Evolutionary conservation across 2,329 filamentous ascomycete species (phyloP), one percentile per base, ranked within the genome.

Genomic region (Zarea fungicola): DNA sequence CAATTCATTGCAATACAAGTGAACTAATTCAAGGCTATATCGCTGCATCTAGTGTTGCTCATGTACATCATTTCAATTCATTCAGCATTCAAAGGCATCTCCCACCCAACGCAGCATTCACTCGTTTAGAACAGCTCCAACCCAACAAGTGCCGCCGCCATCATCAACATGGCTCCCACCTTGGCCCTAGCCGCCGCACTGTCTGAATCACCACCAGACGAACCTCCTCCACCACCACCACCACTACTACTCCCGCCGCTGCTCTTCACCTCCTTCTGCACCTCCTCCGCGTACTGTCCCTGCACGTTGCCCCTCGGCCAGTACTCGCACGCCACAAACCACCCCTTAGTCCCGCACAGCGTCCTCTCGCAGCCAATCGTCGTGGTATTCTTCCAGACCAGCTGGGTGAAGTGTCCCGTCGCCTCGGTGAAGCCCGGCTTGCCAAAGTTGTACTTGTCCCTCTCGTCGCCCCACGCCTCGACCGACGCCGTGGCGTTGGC

Each of bases 331-430:
- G 81, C 81, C 1, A 87, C 68, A 62, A 78, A 85, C 79, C 81
- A 87, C 0, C 81, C 81, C 29, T 65, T 66, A 25, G 63, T 62
- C 1, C 63, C 65, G 42, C 74, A 79, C 36, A 73, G 52, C 54
- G 55, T 66, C 49, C 64, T 65, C 21, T 62, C 74, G 49, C 76
- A 89, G 0, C 83, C 83, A 0, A 85, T 75, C 35, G 72, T 69
- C 6, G 70, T 80, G 1, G 81, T 87, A 21, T 70, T 65, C 62
- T 76, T 80, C 85, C 85, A 89, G 8, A 89, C 84, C 8, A 89
- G 65, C 69, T 88, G 84, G 2, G 84, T 85, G 57, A 89, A 89
- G 61, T 88, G 84, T 0, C 84, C 85, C 18, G 84, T 86, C 36
- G 67, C 63, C 55, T 83, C 71, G 7, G 60, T 69, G 57, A 86